Conservation (phyloP, 371 early-diverging fungal genomes). For the Smittium culicis region DNA sequence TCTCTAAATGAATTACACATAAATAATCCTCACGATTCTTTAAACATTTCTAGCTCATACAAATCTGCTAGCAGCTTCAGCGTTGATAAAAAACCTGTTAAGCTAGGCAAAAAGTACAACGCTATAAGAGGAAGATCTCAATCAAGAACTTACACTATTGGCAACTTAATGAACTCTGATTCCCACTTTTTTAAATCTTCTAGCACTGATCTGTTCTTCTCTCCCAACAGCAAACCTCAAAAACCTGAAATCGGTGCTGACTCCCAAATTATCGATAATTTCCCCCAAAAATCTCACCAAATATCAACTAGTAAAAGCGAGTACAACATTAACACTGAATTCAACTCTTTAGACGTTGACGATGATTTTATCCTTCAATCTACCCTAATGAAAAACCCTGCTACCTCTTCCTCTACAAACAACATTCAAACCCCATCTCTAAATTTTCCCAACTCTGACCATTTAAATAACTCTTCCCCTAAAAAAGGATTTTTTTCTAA, state of each 20-base stretch:
- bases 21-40: no score
- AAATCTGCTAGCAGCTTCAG: background rate
- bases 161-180: background rate
- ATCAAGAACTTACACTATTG: background rate
- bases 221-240: background rate
- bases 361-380: background rate
- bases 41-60: background rate
- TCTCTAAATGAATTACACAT: background rate
- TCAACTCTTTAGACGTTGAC: background rate
- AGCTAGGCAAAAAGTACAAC: background rate
- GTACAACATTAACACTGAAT: background rate
- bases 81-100: background rate
- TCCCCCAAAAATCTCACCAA: background rate
- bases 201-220: background rate
- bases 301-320: background rate
- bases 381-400: background rate
- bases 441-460: no score
- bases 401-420: background rate
- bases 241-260: background rate
- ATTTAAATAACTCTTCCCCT: no score
- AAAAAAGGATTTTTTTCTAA: no score
- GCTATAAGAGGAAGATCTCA: background rate
- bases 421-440: background rate
- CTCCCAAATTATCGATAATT: background rate
- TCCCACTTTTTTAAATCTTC: background rate